Conservation (phyloP, 371 early-diverging fungal genomes). For the Lichtheimia corymbifera region DNA sequence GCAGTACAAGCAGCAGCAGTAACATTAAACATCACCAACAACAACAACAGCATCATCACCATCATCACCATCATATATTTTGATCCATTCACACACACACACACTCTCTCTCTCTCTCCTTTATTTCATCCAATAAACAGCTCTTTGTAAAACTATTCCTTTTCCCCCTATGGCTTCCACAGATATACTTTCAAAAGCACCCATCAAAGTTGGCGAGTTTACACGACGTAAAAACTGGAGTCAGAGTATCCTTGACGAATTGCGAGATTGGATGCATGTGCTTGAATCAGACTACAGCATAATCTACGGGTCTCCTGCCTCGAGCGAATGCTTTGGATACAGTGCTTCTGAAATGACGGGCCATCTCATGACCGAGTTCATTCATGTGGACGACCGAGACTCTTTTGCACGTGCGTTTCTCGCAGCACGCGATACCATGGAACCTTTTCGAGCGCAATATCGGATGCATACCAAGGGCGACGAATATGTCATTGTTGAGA, state of each 20-base stretch:
- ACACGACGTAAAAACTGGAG: conserved; percentile 57
- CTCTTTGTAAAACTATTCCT: not conserved
- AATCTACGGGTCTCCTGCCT: conserved; percentile 62
- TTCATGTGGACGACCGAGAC: conserved; percentile 46
- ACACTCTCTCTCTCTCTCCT: too few species aligned
- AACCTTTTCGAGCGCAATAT: conserved; percentile 43
- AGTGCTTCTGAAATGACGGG: conserved; percentile 59
- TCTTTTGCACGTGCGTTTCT: conserved; percentile 24
- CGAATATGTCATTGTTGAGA: conserved; percentile 48
- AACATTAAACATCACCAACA: too few species aligned
- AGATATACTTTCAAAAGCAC: not conserved
- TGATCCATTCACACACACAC: too few species aligned
- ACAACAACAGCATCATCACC: too few species aligned
- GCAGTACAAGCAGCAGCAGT: conserved; percentile 9
- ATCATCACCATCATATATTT: too few species aligned
- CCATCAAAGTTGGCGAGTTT: conserved; percentile 32
- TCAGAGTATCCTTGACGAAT: conserved; percentile 57
- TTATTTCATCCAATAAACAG: too few species aligned
- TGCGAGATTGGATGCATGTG: conserved; percentile 65
- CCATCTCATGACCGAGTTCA: conserved; percentile 50
- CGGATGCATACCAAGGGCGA: conserved; percentile 55
- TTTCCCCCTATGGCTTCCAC: not conserved
- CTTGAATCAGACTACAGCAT: conserved; percentile 52
- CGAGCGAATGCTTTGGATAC: conserved; percentile 53
- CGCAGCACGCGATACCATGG: conserved; percentile 39